Percentiles rank a stretch among this genome's conserved stretches.
These are phyloP conservation scores for Lindgomyces ingoldianus DNA, from an alignment of 495 filamentous ascomycete genomes.

Conservation along the genomic window DNA sequence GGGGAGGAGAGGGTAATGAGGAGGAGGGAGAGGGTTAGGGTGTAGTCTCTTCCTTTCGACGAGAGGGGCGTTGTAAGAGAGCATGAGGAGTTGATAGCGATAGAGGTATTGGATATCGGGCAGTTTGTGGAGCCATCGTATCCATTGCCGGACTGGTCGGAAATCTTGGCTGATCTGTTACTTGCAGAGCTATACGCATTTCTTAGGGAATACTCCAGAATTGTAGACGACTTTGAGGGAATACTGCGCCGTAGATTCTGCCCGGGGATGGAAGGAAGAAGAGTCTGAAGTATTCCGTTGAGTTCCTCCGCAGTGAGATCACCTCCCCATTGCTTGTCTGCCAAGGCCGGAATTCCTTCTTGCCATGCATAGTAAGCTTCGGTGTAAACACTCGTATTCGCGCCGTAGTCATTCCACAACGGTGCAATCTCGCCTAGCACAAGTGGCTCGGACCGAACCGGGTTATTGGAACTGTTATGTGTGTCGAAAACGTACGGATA, in stretches of 20 bases:
- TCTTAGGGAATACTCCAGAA: slow-evolving; percentile 48
- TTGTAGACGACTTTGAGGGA: slow-evolving; percentile 44
- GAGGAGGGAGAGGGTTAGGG: slow-evolving; percentile 46
- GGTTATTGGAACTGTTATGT: slow-evolving; percentile 50
- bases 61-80: slow-evolving; percentile 48
- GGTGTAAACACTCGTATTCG: slow-evolving; percentile 50
- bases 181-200: neutral
- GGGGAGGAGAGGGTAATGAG: neutral
- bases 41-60: slow-evolving; percentile 55
- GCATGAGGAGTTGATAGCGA: slow-evolving; percentile 42
- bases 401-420: slow-evolving; percentile 57
- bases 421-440: slow-evolving; percentile 52
- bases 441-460: slow-evolving; percentile 43
- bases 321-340: slow-evolving; percentile 60
- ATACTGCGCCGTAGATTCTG: slow-evolving; percentile 54
- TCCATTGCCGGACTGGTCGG: slow-evolving; percentile 51
- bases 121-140: slow-evolving; percentile 48
- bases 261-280: slow-evolving; percentile 47
- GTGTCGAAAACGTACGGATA: slow-evolving; percentile 53
- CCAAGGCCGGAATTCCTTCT: slow-evolving; percentile 52
- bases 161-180: neutral
- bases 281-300: slow-evolving; percentile 41
- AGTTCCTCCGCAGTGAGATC: slow-evolving; percentile 49
- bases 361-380: slow-evolving; percentile 55
- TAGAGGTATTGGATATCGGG: slow-evolving; percentile 34